Conservation (phyloP, 371 early-diverging fungal species). For the Apophysomyces ossiformis region DNA sequence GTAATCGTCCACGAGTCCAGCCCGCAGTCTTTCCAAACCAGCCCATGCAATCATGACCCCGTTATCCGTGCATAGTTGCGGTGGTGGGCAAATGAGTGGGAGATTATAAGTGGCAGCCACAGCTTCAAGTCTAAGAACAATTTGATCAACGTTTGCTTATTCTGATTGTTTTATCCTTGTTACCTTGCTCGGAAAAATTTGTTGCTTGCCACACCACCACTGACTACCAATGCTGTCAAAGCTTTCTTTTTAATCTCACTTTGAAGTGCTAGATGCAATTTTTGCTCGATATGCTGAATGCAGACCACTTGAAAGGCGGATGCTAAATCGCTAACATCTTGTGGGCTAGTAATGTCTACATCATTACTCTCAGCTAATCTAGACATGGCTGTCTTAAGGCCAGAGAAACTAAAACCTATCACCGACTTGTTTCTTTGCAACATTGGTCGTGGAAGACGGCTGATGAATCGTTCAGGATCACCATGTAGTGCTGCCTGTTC, state of each 20-base stretch:
- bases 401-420: conserved; percentile 80
- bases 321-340: conserved; percentile 69
- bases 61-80: conserved; percentile 83
- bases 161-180: not conserved
- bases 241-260: conserved; percentile 44
- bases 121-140: conserved; percentile 34
- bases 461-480: conserved; percentile 51
- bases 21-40: conserved; percentile 67
- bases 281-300: conserved; percentile 70
- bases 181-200: conserved; percentile 52
- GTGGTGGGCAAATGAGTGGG: conserved; percentile 75
- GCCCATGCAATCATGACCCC: conserved; percentile 94
- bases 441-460: conserved; percentile 71
- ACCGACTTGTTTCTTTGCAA: conserved; percentile 56
- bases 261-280: conserved; percentile 64
- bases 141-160: not conserved
- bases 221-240: conserved; percentile 71
- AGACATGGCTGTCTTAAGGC: conserved; percentile 72
- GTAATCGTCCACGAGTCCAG: conserved; percentile 66
- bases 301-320: conserved; percentile 77
- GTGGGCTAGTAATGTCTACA: conserved; percentile 25
- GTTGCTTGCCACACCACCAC: conserved; percentile 88
- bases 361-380: conserved; percentile 49
- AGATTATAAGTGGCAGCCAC: conserved; percentile 51
- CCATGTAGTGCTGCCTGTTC: conserved; percentile 68